Conservation (phyloP, 139 green algal species). For the Micromonas pusilla region DNA sequence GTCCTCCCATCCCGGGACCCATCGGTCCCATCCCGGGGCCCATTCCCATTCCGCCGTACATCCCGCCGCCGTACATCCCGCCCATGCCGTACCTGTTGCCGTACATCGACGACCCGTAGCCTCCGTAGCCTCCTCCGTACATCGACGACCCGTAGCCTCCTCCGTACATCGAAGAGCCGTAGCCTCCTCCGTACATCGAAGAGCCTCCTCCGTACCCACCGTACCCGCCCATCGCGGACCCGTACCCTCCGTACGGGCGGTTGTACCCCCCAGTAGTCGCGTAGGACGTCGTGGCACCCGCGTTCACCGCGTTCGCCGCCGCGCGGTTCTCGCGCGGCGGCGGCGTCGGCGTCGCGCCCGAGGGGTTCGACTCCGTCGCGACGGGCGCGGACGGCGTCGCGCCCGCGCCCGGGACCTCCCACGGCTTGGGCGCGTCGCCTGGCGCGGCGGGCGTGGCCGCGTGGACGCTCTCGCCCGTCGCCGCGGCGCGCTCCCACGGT, state of each 20-base stretch:
- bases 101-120: slow-evolving; percentile 12
- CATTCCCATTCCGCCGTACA: slow-evolving; percentile 29
- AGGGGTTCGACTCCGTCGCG: slow-evolving; percentile 15
- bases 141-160: slow-evolving; percentile 25
- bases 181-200: slow-evolving; percentile 24
- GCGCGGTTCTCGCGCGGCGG: neutral
- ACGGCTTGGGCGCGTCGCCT: slow-evolving; percentile 6
- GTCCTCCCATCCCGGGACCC: no score
- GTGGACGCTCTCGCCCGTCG: neutral
- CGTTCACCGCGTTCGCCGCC: neutral
- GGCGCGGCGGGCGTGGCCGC: neutral
- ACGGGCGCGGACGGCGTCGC: neutral
- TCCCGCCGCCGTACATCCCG: slow-evolving; percentile 9
- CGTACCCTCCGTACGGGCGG: slow-evolving; percentile 2
- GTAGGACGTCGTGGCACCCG: neutral
- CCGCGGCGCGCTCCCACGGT: slow-evolving; percentile 14
- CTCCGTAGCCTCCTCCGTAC: slow-evolving; percentile 7
- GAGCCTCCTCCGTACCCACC: slow-evolving; percentile 6
- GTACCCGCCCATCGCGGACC: slow-evolving; percentile 17
- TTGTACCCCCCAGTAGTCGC: neutral
- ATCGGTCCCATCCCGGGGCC: slow-evolving; percentile 36
- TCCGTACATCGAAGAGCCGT: slow-evolving; percentile 30
- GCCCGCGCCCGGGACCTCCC: slow-evolving; percentile 12
- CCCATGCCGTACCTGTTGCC: slow-evolving; percentile 20
- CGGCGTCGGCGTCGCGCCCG: neutral